Conservation (phyloP, 2,329 filamentous ascomycete genomes). For the Fonsecaea pugnacius region DNA sequence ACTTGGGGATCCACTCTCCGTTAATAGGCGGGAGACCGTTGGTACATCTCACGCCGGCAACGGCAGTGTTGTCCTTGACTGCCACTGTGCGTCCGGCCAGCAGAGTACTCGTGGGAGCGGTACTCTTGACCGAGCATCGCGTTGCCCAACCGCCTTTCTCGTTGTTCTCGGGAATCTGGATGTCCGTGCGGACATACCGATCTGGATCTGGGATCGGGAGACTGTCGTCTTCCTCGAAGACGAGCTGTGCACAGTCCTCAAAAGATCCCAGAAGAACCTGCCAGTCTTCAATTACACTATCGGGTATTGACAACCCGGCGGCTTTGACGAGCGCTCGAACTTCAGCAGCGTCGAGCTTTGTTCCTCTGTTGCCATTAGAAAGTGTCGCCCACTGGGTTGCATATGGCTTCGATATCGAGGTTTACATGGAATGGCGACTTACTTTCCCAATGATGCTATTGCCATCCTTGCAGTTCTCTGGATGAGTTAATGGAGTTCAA, state of each 20-base stretch:
- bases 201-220: constrained; percentile 8
- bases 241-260: constrained; percentile 13
- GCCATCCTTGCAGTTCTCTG: not conserved
- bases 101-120: constrained; percentile 3
- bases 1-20: constrained; percentile 42
- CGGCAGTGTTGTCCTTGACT: constrained; percentile 52
- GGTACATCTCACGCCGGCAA: constrained; percentile 51
- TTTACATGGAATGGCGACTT: not conserved
- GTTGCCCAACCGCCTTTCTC: constrained; percentile 16
- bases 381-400: not conserved
- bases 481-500: not conserved
- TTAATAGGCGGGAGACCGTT: constrained; percentile 50
- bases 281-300: constrained; percentile 13
- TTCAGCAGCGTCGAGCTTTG: constrained; percentile 14
- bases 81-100: constrained; percentile 14
- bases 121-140: constrained; percentile 10
- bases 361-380: not conserved
- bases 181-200: constrained; percentile 7
- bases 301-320: constrained; percentile 7
- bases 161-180: constrained; percentile 10
- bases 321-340: constrained; percentile 7
- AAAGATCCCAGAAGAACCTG: constrained; percentile 4
- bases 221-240: constrained; percentile 3
- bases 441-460: constrained; percentile 4
- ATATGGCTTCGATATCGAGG: not conserved